These are phyloP conservation scores for Musa troglodytarum DNA, from an alignment of 176 grass and related monocot genomes.

Conservation along the genomic window DNA sequence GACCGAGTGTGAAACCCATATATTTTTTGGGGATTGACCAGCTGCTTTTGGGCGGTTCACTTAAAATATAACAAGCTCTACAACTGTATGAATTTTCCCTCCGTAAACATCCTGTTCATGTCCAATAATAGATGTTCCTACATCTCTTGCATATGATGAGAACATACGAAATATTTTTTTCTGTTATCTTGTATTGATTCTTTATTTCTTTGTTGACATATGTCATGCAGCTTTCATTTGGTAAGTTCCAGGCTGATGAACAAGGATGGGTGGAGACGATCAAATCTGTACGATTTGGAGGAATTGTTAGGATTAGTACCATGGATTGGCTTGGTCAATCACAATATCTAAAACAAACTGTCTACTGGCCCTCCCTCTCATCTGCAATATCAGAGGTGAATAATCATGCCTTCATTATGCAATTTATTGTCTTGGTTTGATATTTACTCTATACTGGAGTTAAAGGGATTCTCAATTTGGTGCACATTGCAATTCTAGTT, in stretches of 20 bases:
- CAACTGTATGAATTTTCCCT: too few species aligned
- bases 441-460: background rate
- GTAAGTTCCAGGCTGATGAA: conserved; percentile 82
- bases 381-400: conserved; percentile 76
- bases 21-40: too few species aligned
- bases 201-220: background rate
- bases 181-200: background rate
- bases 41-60: too few species aligned
- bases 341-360: conserved; percentile 44
- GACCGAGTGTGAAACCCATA: too few species aligned
- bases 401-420: background rate
- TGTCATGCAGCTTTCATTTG: conserved; percentile 55
- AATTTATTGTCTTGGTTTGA: background rate
- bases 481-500: background rate
- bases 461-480: background rate
- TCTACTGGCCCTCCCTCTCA: conserved; percentile 69
- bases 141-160: too few species aligned
- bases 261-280: conserved; percentile 84
- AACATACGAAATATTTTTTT: too few species aligned
- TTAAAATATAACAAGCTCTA: too few species aligned
- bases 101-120: too few species aligned
- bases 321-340: conserved; percentile 97
- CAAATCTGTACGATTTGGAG: conserved; percentile 61
- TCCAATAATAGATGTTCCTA: too few species aligned
- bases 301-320: conserved; percentile 60